Base-by-base conservation (phyloP, 345 rosid genomes). In the Boechera retrofracta region DNA sequence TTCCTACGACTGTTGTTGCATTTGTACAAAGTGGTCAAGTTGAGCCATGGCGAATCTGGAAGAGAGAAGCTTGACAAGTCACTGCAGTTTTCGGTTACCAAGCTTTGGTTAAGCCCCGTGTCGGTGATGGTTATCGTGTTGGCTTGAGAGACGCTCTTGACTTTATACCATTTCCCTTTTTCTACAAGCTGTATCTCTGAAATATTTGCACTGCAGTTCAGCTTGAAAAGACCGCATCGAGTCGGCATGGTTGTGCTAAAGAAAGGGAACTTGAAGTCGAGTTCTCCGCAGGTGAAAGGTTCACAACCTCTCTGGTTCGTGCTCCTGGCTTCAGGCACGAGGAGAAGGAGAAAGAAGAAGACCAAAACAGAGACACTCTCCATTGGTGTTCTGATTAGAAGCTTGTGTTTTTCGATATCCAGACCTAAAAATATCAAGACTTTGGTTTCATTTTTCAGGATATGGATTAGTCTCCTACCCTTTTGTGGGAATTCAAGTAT, bases 161-260 rank as follows among this genome's bases (percentile, higher is more conserved):
- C 16, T 53, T 9, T 1, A 13, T 73, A 86, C 83, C 75, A 73
- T 21, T 5, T 1, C 36, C 73, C 85, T 2, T 39, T 33, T 18
- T 38, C 54, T 49, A 3, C 79, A 44, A 89, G 67, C 53, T 82
- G 86, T 39, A 85, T 76, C 73, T 42, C 77, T 51, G 60, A 71
- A 6, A 2, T 1, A 31, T 64, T 47, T 64, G 55, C 2, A 11
- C 39, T 26, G 57, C 89, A 86, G 0, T 81, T 69, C 36, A 83
- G 53, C 42, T 1, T 45, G 44, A 76, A 60, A 41, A 82, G 75
- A 29, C 82, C 82, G 59, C 89, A 84, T 0, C 48, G 4, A 77
- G 79, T 1, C 2, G 21, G 2, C 82, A 79, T 32, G 41, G 9
- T 1, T 13, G 26, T 72, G 36, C 21, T 53, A 5, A 48, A 74